Evolutionary conservation across 495 filamentous ascomycete species (phyloP), one percentile per base, ranked within the genome.

Genomic region (Penicillium canariense): DNA sequence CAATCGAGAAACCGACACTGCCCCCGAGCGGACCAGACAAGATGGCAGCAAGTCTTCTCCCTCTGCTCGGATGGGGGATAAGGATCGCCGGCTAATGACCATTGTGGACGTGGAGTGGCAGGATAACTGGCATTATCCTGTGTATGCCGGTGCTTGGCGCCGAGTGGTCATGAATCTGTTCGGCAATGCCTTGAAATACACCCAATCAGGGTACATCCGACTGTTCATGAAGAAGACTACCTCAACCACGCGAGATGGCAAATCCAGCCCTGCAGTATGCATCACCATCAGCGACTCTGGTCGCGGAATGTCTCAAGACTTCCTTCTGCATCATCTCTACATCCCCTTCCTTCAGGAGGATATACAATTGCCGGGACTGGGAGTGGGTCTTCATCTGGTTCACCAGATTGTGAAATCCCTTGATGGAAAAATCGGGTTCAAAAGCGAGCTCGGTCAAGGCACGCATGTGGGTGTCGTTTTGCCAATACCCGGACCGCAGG

Each of bases 141-240:
- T 80, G 0, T 77, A 88, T 15, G 79, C 84, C 0, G 86, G 85
- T 4, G 86, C 83, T 0, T 77, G 87, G 67, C 73, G 84, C 20
- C 71, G 87, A 22, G 75, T 89, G 12, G 74, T 90, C 23, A 85
- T 89, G 82, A 90, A 91, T 59, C 62, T 90, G 1, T 77, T 87
- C 32, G 84, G 87, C 11, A 91, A 91, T 61, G 80, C 87, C 0
- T 70, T 90, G 40, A 91, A 91, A 56, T 90, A 85, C 57, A 88
- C 84, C 5, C 59, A 61, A 17, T 59, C 70, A 0, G 87, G 88
- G 5, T 61, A 50, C 32, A 54, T 61, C 32, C 27, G 53, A 6
- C 54, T 61, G 3, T 48, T 54, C 31, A 57, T 57, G 50, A 57
- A 50, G 15, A 55, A 51, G 18, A 50, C 50, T n/a, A 45, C 31